A percentile compares a stretch with the other conserved stretches of the same genome.
Evolutionary conservation across 1,284 basidiomycete species (phyloP).

Genomic region (Tilletia indica): DNA sequence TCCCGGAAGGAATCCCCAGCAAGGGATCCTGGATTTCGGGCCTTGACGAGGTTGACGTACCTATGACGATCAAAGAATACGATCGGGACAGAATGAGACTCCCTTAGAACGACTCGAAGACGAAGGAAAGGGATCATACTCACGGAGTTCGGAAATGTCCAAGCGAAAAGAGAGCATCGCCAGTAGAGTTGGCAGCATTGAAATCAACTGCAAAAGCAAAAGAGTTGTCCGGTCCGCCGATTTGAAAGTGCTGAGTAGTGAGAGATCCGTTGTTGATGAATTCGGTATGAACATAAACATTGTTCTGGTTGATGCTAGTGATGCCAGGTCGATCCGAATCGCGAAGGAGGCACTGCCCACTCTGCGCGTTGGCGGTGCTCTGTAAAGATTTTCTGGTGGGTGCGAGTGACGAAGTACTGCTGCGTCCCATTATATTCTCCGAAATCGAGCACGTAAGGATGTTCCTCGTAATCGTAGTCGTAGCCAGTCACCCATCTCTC

Average conservation of each 20-base stretch:
- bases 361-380: slow-evolving; percentile 53
- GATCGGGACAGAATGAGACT: neutral
- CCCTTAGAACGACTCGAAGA: neutral
- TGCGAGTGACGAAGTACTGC: slow-evolving; percentile 41
- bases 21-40: neutral
- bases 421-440: slow-evolving; percentile 36
- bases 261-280: slow-evolving; percentile 44
- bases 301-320: slow-evolving; percentile 47
- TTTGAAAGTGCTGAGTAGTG: slow-evolving; percentile 39
- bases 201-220: slow-evolving; percentile 50
- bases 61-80: neutral
- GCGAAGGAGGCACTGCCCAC: slow-evolving; percentile 50
- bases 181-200: slow-evolving; percentile 34
- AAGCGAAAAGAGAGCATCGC: slow-evolving; percentile 45
- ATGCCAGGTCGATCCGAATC: slow-evolving; percentile 41
- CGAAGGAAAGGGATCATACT: neutral
- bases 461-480: slow-evolving; percentile 48
- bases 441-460: slow-evolving; percentile 37
- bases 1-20: slow-evolving; percentile 37
- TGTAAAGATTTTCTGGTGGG: slow-evolving; percentile 42
- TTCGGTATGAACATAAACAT: slow-evolving; percentile 44
- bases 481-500: slow-evolving; percentile 52
- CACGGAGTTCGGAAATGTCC: slow-evolving; percentile 44
- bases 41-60: slow-evolving; percentile 48
- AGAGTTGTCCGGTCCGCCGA: slow-evolving; percentile 47